Percentiles rank a stretch among this genome's conserved stretches.
phyloP scores from a whole-genome alignment of 2,329 filamentous ascomycete species.

The Albifimbria verrucaria region DNA sequence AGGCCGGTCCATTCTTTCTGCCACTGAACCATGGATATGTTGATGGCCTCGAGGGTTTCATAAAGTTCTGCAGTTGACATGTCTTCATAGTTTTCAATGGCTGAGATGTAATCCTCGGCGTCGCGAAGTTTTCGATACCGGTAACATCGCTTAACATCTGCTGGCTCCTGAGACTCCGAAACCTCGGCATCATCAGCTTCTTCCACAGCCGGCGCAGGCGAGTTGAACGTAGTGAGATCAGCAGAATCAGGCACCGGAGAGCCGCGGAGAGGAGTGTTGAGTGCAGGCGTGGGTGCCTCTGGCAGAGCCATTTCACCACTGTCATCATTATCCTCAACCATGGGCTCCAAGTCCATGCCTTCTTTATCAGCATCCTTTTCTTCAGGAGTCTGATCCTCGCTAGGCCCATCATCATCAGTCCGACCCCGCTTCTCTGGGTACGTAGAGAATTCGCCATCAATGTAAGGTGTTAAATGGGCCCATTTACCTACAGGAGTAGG shows the following conservation, averaged over 20 bases:
- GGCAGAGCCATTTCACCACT: conserved; percentile 21
- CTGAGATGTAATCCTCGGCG: conserved; percentile 43
- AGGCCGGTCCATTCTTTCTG: conserved; percentile 52
- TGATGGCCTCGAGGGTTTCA: conserved; percentile 40
- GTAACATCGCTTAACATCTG: conserved; percentile 30
- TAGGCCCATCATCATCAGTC: conserved; percentile 25
- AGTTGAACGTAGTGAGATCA: conserved; percentile 33
- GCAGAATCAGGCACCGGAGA: conserved; percentile 36
- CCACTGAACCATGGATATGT: conserved; percentile 45
- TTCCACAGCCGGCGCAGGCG: conserved; percentile 33
- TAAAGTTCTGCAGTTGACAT: conserved; percentile 45
- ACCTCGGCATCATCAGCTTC: conserved; percentile 33
- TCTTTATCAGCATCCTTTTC: conserved; percentile 26
- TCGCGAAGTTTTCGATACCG: conserved; percentile 49
- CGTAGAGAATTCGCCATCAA: conserved; percentile 33
- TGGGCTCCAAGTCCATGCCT: conserved; percentile 24
- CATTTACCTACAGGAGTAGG: conserved; percentile 29
- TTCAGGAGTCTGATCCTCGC: conserved; percentile 27
- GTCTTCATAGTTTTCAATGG: conserved; percentile 48
- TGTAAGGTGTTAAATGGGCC: conserved; percentile 37
- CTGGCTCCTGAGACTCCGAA: conserved; percentile 29
- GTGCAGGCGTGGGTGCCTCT: conserved; percentile 32
- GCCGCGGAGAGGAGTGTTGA: conserved; percentile 35
- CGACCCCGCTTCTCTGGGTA: conserved; percentile 36
- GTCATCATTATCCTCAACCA: conserved; percentile 31